phyloP scores from a whole-genome alignment of 2,329 filamentous ascomycete genomes.

The Albophoma yamanashiensis region DNA sequence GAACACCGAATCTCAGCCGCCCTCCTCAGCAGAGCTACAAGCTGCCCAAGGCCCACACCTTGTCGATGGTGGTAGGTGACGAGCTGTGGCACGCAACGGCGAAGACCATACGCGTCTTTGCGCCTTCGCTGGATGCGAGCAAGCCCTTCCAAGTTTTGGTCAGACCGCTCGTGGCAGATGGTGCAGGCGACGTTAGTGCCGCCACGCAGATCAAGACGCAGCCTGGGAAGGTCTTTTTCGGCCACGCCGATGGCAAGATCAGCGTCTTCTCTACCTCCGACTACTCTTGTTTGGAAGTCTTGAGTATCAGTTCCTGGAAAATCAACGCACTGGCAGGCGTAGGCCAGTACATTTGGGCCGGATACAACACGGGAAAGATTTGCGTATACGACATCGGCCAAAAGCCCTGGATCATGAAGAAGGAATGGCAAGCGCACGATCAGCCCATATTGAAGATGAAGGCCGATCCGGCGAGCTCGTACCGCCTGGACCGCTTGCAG shows the following conservation, averaged over 20 bases:
- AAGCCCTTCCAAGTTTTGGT: slow-evolving; percentile 65
- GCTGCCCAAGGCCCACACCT: slow-evolving; percentile 71
- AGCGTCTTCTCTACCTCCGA: slow-evolving; percentile 78
- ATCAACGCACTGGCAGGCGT: slow-evolving; percentile 80
- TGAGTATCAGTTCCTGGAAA: slow-evolving; percentile 89
- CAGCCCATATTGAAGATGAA: slow-evolving; percentile 70
- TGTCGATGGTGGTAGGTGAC: slow-evolving; percentile 77
- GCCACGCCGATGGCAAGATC: slow-evolving; percentile 87
- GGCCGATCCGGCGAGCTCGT: slow-evolving; percentile 71
- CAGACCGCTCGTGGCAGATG: slow-evolving; percentile 57
- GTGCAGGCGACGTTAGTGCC: slow-evolving; percentile 78
- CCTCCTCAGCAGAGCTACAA: slow-evolving; percentile 65
- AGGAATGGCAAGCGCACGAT: slow-evolving; percentile 90
- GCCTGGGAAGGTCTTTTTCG: slow-evolving; percentile 74
- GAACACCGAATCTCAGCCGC: slow-evolving; percentile 62
- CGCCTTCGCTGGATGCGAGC: slow-evolving; percentile 58
- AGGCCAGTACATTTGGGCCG: slow-evolving; percentile 80
- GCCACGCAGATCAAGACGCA: slow-evolving; percentile 66
- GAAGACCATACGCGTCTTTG: slow-evolving; percentile 78
- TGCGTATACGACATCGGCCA: slow-evolving; percentile 80
- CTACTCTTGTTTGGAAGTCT: slow-evolving; percentile 65
- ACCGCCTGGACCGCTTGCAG: slow-evolving; percentile 73
- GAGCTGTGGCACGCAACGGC: slow-evolving; percentile 82
- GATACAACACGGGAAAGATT: slow-evolving; percentile 87
- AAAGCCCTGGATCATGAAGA: slow-evolving; percentile 81